Conservation (phyloP, 2,329 filamentous ascomycete species). For the Zymoseptoria passerinii region DNA sequence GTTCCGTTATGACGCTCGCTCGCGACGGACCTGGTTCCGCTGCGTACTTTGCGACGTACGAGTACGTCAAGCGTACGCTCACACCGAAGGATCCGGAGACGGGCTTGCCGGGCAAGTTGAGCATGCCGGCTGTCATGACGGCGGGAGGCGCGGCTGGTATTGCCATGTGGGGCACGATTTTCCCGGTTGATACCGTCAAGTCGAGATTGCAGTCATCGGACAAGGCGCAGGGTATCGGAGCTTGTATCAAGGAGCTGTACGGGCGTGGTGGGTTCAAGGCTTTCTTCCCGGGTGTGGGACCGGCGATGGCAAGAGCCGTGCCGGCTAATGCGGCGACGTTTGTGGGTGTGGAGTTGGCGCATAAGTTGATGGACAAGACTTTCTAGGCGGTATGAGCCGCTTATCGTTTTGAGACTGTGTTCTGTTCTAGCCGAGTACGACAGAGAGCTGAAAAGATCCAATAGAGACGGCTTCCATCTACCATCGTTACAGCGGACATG, state of each 20-base stretch:
- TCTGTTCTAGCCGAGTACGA: no score
- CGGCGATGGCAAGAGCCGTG: slow-evolving; percentile 83
- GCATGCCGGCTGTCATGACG: slow-evolving; percentile 70
- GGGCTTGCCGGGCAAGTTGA: slow-evolving; percentile 64
- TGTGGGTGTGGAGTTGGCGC: slow-evolving; percentile 72
- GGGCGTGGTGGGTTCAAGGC: slow-evolving; percentile 73
- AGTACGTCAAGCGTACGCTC: slow-evolving; percentile 81
- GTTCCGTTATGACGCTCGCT: slow-evolving; percentile 80
- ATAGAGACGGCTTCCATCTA: no score
- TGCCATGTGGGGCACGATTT: slow-evolving; percentile 99
- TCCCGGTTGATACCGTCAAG: slow-evolving; percentile 96
- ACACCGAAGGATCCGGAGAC: slow-evolving; percentile 75
- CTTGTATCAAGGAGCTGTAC: slow-evolving; percentile 77
- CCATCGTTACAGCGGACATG: no score
- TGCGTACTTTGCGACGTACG: slow-evolving; percentile 95
- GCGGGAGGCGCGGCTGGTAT: slow-evolving; percentile 87
- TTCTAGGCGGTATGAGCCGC: slow-evolving; percentile 39
- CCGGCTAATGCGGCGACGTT: slow-evolving; percentile 97
- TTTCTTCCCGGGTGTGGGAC: slow-evolving; percentile 95
- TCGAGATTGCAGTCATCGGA: slow-evolving; percentile 84
- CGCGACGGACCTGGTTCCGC: slow-evolving; percentile 88
- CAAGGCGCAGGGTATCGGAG: slow-evolving; percentile 69
- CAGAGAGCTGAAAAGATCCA: no score
- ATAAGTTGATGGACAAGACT: slow-evolving; percentile 70
- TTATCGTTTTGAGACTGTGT: no score